Percentiles rank a stretch among this genome's conserved stretches.
These are phyloP conservation scores for Dioscorea zingiberensis DNA, from an alignment of 106 monocot genomes.

Conservation along the genomic window DNA sequence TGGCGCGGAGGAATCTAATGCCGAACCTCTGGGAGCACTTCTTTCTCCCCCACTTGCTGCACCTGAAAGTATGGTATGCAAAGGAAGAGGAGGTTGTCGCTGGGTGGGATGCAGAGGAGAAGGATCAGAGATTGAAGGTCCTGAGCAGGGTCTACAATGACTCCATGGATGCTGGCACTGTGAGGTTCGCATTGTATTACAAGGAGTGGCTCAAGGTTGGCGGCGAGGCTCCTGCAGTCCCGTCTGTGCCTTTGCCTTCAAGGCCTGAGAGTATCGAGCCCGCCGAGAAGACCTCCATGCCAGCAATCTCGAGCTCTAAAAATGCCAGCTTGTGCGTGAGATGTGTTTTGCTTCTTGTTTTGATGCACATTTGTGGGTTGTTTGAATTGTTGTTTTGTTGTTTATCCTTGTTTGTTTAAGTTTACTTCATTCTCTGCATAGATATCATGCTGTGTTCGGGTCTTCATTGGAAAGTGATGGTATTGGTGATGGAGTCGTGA, in stretches of 20 bases:
- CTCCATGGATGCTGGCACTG: conserved; percentile 67
- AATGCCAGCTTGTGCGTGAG: conserved; percentile 40
- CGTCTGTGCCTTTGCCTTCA: conserved; percentile 44
- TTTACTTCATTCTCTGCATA: conserved; percentile 2
- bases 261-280: conserved; percentile 13
- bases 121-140: conserved; percentile 37
- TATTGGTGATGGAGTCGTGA: conserved; percentile 7
- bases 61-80: conserved; percentile 60
- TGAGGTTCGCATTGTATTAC: conserved; percentile 63
- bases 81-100: conserved; percentile 42
- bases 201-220: conserved; percentile 70
- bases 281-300: conserved; percentile 27
- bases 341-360: conserved; percentile 1
- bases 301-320: conserved; percentile 20
- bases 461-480: conserved; percentile 21
- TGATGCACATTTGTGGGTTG: not conserved
- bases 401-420: not conserved
- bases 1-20: conserved; percentile 52
- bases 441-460: conserved; percentile 58
- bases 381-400: not conserved
- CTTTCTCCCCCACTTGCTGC: conserved; percentile 74
- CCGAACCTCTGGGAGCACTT: conserved; percentile 75
- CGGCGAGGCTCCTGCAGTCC: conserved; percentile 31
- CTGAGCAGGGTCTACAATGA: conserved; percentile 59
- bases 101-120: conserved; percentile 25